phyloP scores from a whole-genome alignment of 2,329 filamentous ascomycete genomes.

The Cladophialophora yegresii region DNA sequence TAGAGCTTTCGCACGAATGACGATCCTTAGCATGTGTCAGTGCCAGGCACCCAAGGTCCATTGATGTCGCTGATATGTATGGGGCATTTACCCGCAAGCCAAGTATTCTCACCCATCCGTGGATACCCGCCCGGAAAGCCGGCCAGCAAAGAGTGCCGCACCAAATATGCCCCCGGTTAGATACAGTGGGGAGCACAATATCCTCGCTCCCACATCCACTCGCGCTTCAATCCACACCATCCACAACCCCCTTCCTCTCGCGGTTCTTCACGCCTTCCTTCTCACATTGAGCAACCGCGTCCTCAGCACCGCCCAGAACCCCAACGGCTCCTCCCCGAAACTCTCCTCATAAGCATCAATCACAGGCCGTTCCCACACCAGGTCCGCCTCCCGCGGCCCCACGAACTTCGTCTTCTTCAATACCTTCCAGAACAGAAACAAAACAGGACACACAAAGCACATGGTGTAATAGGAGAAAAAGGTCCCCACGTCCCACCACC shows the following conservation, averaged over 20 bases:
- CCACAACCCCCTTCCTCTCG: too few species aligned
- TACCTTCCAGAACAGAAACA: slow-evolving; percentile 27
- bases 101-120: background rate
- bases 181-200: background rate
- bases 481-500: slow-evolving; percentile 59
- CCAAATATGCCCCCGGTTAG: background rate
- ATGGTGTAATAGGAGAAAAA: slow-evolving; percentile 60
- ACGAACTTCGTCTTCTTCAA: slow-evolving; percentile 38
- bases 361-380: slow-evolving; percentile 61
- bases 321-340: slow-evolving; percentile 52
- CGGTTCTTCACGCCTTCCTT: background rate
- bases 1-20: background rate
- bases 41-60: background rate
- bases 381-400: slow-evolving; percentile 45
- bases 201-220: background rate
- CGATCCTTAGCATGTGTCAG: background rate
- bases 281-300: background rate
- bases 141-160: background rate
- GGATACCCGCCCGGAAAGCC: background rate
- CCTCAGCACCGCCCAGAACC: slow-evolving; percentile 35
- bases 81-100: background rate
- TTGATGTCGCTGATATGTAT: background rate
- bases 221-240: background rate
- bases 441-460: slow-evolving; percentile 19
- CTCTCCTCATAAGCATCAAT: slow-evolving; percentile 61